A percentile compares a stretch with the other conserved stretches of the same genome.
Evolutionary conservation across 1,139 yeast species (phyloP).

Genomic region (Saccharomyces hybrid): DNA sequence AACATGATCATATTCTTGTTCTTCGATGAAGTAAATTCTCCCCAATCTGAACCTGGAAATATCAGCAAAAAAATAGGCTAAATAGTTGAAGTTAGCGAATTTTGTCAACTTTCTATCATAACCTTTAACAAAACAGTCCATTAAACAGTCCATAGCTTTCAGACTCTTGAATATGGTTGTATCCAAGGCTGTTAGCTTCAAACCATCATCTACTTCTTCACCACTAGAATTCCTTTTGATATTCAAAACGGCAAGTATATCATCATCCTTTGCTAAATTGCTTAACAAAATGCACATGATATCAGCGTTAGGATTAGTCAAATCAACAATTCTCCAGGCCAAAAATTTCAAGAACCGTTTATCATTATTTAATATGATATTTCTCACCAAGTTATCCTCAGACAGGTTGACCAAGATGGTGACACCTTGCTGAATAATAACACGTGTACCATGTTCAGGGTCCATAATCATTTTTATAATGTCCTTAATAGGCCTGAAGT

Average conservation of each 20-base stretch:
- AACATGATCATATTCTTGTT: constrained; percentile 66
- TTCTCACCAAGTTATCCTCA: constrained; percentile 53
- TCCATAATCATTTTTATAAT: constrained; percentile 51
- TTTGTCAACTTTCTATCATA: constrained; percentile 62
- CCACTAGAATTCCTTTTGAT: constrained; percentile 34
- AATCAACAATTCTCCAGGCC: constrained; percentile 46
- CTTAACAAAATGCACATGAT: constrained; percentile 77
- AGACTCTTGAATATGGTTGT: constrained; percentile 45
- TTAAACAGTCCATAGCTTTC: constrained; percentile 64
- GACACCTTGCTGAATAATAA: constrained; percentile 57
- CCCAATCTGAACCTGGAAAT: constrained; percentile 69
- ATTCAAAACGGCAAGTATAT: constrained; percentile 49
- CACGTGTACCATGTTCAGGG: constrained; percentile 36
- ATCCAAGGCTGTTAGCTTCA: constrained; percentile 20
- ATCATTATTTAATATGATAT: constrained; percentile 54
- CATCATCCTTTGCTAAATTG: constrained; percentile 74
- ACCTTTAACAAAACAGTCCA: constrained; percentile 90
- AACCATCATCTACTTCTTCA: constrained; percentile 13
- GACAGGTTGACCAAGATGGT: constrained; percentile 81
- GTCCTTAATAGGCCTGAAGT: constrained; percentile 67
- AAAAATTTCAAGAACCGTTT: constrained; percentile 49
- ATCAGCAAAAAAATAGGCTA: constrained; percentile 87
- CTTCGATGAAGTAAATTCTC: constrained; percentile 64
- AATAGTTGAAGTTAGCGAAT: constrained; percentile 70
- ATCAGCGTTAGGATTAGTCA: constrained; percentile 64